Evolutionary conservation across 2,329 filamentous ascomycete species (phyloP), one percentile per base, ranked within the genome.

Genomic region (Colletotrichum musae): DNA sequence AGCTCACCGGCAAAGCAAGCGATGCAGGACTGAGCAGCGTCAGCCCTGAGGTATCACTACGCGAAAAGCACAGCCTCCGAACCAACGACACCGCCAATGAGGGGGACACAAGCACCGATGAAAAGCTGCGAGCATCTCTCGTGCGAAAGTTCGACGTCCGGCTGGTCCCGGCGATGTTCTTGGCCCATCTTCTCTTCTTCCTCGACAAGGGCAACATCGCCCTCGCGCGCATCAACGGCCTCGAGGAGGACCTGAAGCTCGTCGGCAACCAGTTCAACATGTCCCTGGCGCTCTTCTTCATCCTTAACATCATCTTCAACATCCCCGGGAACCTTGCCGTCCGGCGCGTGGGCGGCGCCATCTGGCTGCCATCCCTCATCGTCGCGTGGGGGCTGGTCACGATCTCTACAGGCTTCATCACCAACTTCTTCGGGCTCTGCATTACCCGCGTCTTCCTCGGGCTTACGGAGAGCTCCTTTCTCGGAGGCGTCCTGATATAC

Each of bases 311-410:
- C 24, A 7, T 75, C 1, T 67, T 75, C 36, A 75, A 74, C 51
- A 73, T 75, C 15, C 74, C 74, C 0, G 73, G 73, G 16, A 75
- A 75, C 56, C 60, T 75, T 12, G 64, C 71, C 5, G 48, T 75
- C 2, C 73, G 73, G 1, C 68, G 70, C 9, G 69, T 75, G 5
- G 74, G 74, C 2, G 74, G 72, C 0, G 72, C 73, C 1, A 58
- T 66, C 39, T 72, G 72, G 64, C 59, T 76, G 10, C 70, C 74
- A 2, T 24, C 54, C 0, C 51, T 75, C 10, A 66, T 76, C 13
- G 59, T 70, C 15, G 62, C 69, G 6, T 76, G 74, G 74, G 75
- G 75, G 6, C 13, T 73, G 0, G 72, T 74, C 12, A 74, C 72
- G 1, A 57, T 71, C 2, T 71, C 51, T 47, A 71, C 66, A 10